These are phyloP conservation scores for Rhizomucor pusillus DNA, from an alignment of 371 early-diverging fungal genomes.

Conservation along the genomic window DNA sequence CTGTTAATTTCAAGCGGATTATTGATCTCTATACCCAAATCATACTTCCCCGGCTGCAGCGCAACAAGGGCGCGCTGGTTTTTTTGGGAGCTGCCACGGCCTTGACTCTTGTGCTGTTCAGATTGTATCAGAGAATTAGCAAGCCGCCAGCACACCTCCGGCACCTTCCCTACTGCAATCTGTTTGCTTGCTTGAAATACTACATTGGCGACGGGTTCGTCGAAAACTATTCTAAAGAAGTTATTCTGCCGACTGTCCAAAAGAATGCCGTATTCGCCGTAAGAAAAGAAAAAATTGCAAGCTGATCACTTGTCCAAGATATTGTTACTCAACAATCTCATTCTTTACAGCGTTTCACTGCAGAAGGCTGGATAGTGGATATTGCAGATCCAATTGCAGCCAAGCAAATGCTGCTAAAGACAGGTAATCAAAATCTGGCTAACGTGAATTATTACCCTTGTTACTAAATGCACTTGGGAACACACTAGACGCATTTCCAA, in stretches of 20 bases:
- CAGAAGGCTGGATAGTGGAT: constrained; percentile 13
- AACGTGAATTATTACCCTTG: no score
- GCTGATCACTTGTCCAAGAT: no score
- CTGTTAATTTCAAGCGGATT: background rate
- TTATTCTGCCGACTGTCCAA: constrained; percentile 4
- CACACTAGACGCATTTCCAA: constrained; percentile 29
- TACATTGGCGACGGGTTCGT: constrained; percentile 6
- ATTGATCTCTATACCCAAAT: background rate
- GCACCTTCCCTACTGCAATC: constrained; percentile 11
- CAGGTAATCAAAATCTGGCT: constrained; percentile 8
- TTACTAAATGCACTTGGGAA: no score
- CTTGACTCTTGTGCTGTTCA: background rate
- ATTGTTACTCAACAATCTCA: no score
- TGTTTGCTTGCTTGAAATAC: constrained; percentile 4
- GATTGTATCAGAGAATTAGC: constrained; percentile 5
- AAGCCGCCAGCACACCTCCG: constrained; percentile 5
- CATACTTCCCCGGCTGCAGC: constrained; percentile 1
- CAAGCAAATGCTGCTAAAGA: constrained; percentile 19
- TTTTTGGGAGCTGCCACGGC: background rate
- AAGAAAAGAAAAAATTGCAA: background rate
- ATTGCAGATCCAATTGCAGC: constrained; percentile 21
- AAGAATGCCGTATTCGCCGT: constrained; percentile 9
- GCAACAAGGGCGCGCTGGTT: background rate
- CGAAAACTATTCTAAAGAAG: constrained; percentile 6
- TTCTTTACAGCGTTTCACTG: constrained; percentile 1